Base-by-base conservation (phyloP, 2,329 filamentous ascomycete species). In the Sarocladium brachiariae region DNA sequence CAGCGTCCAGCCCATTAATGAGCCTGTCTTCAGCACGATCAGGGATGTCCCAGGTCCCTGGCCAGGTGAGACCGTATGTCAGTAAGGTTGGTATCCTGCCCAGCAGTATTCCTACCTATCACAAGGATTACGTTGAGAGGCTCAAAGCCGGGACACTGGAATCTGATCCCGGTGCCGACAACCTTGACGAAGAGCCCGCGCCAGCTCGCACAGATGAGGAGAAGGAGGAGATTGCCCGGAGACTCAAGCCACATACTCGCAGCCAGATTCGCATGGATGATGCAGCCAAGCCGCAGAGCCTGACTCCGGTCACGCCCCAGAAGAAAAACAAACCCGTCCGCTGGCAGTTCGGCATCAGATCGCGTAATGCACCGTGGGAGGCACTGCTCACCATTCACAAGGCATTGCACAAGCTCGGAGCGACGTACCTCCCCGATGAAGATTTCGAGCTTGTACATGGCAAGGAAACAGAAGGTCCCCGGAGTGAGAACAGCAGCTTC, bases 301-400 rank as follows among this genome's bases (percentile, higher is more conserved):
- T 85, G 71, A 85, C 81, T 2, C 81, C 80, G 1, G 77, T 83
- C 45, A 70, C 75, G 49, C 66, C 74, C n/a, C n/a, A n/a, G 3
- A 89, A 87, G 71, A 90, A 88, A 65, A 70, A 76, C 4, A 90
- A 88, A 62, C 87, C 87, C 1, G 88, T 91, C 14, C 89, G 92
- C 57, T 99, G 93, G 93, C 93, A 99, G 65, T 99, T 99, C 64
- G 93, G 93, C 51, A 99, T 99, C 54, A 82, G 93, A 33, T 96
- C 89, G 41, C 83, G 93, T 46, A 99, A 97, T 62, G 87, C 89
- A 51, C 93, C 93, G 0, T 89, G 91, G 60, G 93, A 99, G 66
- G 93, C 93, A 0, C 86, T 99, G 67, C 74, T 95, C 23, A 96
- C 92, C 61, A 93, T 99, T 51, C 96, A 96, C 74, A 90, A 92